Conservation (phyloP, 768 basidiomycete species). For the Kwoniella bestiolae region DNA sequence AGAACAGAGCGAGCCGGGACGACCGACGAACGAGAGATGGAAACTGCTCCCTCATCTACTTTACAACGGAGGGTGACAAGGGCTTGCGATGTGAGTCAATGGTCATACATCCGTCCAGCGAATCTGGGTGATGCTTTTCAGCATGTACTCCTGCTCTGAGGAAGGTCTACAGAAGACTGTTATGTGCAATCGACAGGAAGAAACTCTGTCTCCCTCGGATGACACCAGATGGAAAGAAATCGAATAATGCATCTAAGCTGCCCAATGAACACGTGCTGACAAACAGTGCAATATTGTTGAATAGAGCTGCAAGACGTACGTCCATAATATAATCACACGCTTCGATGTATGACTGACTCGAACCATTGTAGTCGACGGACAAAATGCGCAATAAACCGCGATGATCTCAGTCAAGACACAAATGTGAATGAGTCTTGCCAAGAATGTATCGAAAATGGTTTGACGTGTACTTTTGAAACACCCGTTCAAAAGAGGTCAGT, state of each 20-base stretch:
- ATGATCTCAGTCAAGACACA: neutral
- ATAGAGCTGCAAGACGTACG: constrained; percentile 22
- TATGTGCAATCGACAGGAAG: neutral
- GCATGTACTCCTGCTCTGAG: neutral
- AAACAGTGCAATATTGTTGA: neutral
- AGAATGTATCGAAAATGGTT: constrained; percentile 13
- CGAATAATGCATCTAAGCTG: neutral
- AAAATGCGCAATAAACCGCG: constrained; percentile 1
- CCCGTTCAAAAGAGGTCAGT: constrained; percentile 21
- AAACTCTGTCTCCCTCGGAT: no score
- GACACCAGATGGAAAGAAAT: no score
- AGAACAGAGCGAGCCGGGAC: neutral
- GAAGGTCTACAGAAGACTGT: neutral
- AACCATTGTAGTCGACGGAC: constrained; percentile 9
- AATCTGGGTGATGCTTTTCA: neutral
- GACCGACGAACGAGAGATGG: no score
- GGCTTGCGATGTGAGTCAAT: constrained; percentile 19
- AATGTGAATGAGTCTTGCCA: neutral
- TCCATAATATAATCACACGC: neutral
- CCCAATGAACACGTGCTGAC: neutral
- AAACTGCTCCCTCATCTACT: no score
- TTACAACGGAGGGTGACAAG: constrained; percentile 5
- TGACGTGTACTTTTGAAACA: constrained; percentile 18
- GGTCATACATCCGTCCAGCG: neutral
- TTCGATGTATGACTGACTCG: neutral